Evolutionary conservation across 345 rosid genomes (phyloP), one percentile per base, ranked within the genome.

Genomic region (Sisymbrium altissimum): DNA sequence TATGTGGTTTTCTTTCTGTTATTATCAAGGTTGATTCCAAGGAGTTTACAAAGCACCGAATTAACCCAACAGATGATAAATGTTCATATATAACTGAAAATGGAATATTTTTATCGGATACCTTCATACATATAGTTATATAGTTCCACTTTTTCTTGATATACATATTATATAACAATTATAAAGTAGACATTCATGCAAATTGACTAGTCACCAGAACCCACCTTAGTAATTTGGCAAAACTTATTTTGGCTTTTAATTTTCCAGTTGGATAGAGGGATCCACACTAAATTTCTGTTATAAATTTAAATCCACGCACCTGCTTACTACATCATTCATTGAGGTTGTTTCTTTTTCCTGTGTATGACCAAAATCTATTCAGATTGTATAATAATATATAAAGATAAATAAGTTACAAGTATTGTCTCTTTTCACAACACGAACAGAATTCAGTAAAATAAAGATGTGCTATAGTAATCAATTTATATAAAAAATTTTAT

Each of bases 171-270:
- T 33, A 61, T 35, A 44, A 76, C 19, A 70, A 25, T 52, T 25
- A 44, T 68, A 43, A 61, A 76, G 46, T 27, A 33, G 65, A 41
- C 29, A 38, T 64, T 55, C 66, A 76, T 70, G 44, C 23, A 76
- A 76, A 70, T 70, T 55, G 80, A 76, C 76, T 64, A 64, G 55
- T 76, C 80, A 76, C 80, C 71, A 76, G 17, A 70, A 55, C 36
- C 76, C 76, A 76, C 72, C 71, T 25, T 29, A 35, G 17, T 46
- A 23, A 62, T 69, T 64, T 76, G 74, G 80, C 70, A 48, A 70
- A 70, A 63, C 21, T 46, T 64, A 36, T 48, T 64, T 70, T 56
- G 61, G 54, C 76, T 64, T 76, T 70, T 64, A 10, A 15, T 64
- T 49, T 70, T 56, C 75, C 36, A 75, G 21, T 68, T 75, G 29